Evolutionary conservation across 2,329 filamentous ascomycete genomes (phyloP).

Genomic region (Calonectria leucothoes): DNA sequence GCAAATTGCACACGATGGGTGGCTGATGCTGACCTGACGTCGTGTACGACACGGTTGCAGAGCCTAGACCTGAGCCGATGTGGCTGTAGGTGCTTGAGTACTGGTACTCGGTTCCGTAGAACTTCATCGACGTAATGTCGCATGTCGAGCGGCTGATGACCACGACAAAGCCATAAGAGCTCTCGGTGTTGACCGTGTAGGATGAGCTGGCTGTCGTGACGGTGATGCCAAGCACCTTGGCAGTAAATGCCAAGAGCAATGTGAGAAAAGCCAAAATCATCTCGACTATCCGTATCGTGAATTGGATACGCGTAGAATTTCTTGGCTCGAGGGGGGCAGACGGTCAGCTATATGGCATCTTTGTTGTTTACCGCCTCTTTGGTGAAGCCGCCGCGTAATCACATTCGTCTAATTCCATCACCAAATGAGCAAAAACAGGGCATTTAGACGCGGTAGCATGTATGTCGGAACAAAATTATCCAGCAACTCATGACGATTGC

Average conservation of each 20-base stretch:
- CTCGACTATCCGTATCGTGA: neutral
- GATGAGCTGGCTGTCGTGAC: conserved; percentile 1
- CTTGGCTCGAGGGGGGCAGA: neutral
- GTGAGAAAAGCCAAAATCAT: neutral
- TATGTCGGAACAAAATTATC: neutral
- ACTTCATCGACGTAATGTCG: conserved; percentile 15
- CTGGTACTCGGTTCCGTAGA: conserved; percentile 11
- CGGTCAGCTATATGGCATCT: neutral
- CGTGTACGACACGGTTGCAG: conserved; percentile 7
- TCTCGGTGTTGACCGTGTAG: neutral
- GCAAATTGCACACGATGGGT: neutral
- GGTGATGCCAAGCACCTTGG: conserved; percentile 4
- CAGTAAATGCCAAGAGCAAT: neutral
- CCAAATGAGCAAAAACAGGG: neutral
- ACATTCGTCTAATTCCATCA: neutral
- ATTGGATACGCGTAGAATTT: neutral
- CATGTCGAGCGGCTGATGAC: conserved; percentile 5
- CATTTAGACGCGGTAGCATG: neutral
- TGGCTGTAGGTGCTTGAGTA: conserved; percentile 18
- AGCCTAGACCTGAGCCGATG: conserved; percentile 8
- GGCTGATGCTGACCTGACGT: neutral
- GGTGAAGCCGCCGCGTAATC: neutral
- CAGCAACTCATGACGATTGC: neutral
- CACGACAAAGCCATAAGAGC: neutral
- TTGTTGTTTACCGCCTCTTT: neutral